These are phyloP conservation scores for Boletus vermiculosoides DNA, from an alignment of 768 basidiomycete genomes.

Conservation along the genomic window DNA sequence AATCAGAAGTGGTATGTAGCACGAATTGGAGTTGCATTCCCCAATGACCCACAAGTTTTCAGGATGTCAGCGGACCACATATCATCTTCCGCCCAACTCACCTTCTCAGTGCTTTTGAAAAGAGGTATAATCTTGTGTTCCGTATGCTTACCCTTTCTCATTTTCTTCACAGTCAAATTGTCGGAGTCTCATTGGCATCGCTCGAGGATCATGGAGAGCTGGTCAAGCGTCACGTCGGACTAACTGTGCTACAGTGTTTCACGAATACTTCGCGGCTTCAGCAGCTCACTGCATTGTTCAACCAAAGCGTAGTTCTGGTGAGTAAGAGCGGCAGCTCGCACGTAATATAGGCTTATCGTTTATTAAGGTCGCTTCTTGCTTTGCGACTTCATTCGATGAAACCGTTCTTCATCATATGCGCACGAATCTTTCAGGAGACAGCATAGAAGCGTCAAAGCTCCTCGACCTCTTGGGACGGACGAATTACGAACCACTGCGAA, in stretches of 20 bases:
- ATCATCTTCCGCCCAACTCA: slow-evolving; percentile 46
- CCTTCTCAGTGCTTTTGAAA: slow-evolving; percentile 36
- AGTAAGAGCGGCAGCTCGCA: slow-evolving; percentile 13
- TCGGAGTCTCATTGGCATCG: slow-evolving; percentile 38
- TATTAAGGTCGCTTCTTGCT: slow-evolving; percentile 45
- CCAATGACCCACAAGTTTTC: slow-evolving; percentile 1
- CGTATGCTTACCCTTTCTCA: background rate
- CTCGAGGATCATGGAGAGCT: slow-evolving; percentile 39
- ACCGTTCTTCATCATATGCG: slow-evolving; percentile 16
- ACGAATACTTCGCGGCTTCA: slow-evolving; percentile 38
- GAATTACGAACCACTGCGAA: slow-evolving; percentile 35
- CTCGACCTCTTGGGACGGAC: slow-evolving; percentile 35
- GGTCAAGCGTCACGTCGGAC: slow-evolving; percentile 38
- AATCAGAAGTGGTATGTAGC: slow-evolving; percentile 9
- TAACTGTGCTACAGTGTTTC: slow-evolving; percentile 42
- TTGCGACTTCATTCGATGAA: slow-evolving; percentile 40
- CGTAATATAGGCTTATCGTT: slow-evolving; percentile 3
- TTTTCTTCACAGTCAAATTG: slow-evolving; percentile 39
- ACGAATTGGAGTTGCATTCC: background rate
- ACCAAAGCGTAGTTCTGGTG: slow-evolving; percentile 44
- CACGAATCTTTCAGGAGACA: slow-evolving; percentile 1
- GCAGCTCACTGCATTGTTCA: slow-evolving; percentile 42
- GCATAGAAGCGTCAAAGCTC: slow-evolving; percentile 23
- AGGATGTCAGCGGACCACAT: slow-evolving; percentile 36
- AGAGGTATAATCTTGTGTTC: slow-evolving; percentile 37